Percentiles rank a stretch among this genome's conserved stretches.
phyloP scores from a whole-genome alignment of 2,329 filamentous ascomycete genomes.

The Penicillium crustosum region DNA sequence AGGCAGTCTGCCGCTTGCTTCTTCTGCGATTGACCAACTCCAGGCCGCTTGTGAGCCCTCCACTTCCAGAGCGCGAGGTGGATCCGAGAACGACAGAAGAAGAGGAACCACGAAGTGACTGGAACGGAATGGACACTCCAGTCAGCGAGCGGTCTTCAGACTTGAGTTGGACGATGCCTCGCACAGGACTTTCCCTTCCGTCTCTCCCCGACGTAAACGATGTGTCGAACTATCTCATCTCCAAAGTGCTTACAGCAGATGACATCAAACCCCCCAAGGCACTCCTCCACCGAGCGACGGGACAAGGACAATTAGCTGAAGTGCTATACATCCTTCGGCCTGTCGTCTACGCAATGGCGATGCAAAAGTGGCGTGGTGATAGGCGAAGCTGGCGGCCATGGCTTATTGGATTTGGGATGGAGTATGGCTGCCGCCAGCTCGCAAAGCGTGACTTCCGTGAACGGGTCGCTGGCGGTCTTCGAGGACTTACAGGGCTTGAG shows the following conservation, averaged over 20 bases:
- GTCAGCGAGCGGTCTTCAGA: constrained; percentile 44
- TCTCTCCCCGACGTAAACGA: constrained; percentile 77
- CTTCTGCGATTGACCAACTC: constrained; percentile 80
- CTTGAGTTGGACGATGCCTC: constrained; percentile 83
- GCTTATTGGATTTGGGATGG: constrained; percentile 79
- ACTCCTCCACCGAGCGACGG: constrained; percentile 70
- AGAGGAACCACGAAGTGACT: constrained; percentile 40
- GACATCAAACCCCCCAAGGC: constrained; percentile 91
- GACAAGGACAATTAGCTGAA: constrained; percentile 82
- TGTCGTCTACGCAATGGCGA: constrained; percentile 78
- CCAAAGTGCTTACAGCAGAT: constrained; percentile 89
- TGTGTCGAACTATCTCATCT: constrained; percentile 82
- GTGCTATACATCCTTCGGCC: constrained; percentile 89
- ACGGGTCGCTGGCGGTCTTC: constrained; percentile 66
- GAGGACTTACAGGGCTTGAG: constrained; percentile 79
- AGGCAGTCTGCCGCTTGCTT: constrained; percentile 78
- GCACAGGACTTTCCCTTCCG: constrained; percentile 83
- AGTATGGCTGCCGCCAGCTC: constrained; percentile 86
- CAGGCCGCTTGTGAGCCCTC: constrained; percentile 77
- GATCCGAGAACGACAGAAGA: constrained; percentile 62
- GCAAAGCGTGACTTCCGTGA: constrained; percentile 65
- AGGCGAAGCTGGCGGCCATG: constrained; percentile 88
- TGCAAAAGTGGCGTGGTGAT: constrained; percentile 70
- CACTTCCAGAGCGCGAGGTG: constrained; percentile 80
- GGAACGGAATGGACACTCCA: constrained; percentile 50